Base-by-base conservation (phyloP, 208 protist genomes). In the Leishmania aethiopica region DNA sequence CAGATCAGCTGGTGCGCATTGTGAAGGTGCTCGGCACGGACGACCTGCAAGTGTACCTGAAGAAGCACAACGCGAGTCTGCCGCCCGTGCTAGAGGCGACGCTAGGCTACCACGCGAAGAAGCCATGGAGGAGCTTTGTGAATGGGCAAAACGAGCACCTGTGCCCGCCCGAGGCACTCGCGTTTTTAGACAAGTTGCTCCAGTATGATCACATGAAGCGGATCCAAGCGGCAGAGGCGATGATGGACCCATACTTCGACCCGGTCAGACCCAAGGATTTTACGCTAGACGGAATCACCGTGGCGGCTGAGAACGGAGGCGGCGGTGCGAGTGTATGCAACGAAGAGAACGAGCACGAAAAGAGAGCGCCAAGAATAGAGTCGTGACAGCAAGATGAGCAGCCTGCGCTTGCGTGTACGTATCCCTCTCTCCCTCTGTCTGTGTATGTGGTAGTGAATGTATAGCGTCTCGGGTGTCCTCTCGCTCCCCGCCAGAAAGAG, bases 221-320 rank as follows among this genome's bases (percentile, higher is more conserved):
- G 55, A 93, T 99, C 35, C 99, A 99, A 40, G 98, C 99, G 10
- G 86, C 94, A 62, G 99, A 99, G 90, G 99, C 99, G 3, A 98
- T 99, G 94, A 88, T 97, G 59, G 99, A 99, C 87, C 97, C 99
- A 13, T 99, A 99, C 85, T 99, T 99, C 89, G 97, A 98, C 80
- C 92, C 96, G 13, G 90, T 99, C 13, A 90, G 96, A 35, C 86
- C 86, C 32, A 87, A 90, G 64, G 74, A 82, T 49, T 83, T 75
- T 32, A 67, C 66, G 59, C 55, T 78, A 49, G 53, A 66, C 55
- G 32, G 53, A 11, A 60, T 78, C 75, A 51, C 40, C 75, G 40
- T 37, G 19, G 75, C 35, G 7, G 47, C 51, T 47, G 73, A 82
- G 37, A 45, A 49, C 22, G 57, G 25, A 25, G 73, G 80, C 32